These are phyloP conservation scores for Picea abies DNA, from an alignment of 83 land plant species.

Conservation along the genomic window DNA sequence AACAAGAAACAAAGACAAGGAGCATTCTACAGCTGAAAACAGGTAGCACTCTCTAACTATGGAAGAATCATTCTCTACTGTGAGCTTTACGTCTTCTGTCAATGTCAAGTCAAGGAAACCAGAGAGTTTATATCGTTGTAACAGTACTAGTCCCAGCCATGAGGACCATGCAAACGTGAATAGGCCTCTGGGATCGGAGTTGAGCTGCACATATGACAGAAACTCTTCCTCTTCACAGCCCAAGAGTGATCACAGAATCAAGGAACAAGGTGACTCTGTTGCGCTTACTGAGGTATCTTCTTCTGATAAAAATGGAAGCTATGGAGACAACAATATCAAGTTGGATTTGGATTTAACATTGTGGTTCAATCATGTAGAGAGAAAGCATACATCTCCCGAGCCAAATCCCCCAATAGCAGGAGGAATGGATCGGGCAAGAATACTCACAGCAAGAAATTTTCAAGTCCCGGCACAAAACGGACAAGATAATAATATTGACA, in stretches of 20 bases:
- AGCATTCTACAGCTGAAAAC: no score
- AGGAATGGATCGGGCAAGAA: not conserved
- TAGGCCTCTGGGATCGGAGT: slow-evolving; percentile 12
- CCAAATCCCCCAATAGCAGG: not conserved
- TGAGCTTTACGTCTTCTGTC: not conserved
- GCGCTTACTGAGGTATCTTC: slow-evolving; percentile 10
- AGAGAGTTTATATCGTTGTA: not conserved
- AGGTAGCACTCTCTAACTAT: not conserved
- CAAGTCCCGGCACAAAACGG: not conserved
- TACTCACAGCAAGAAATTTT: not conserved
- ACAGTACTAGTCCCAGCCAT: not conserved
- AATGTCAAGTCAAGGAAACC: slow-evolving; percentile 1
- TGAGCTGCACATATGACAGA: slow-evolving; percentile 9
- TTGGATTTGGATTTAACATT: slow-evolving; percentile 10
- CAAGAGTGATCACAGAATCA: not conserved
- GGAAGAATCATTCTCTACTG: not conserved
- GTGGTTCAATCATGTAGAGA: slow-evolving; percentile 2
- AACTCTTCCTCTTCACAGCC: not conserved
- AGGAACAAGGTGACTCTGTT: not conserved
- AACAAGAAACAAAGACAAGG: no score
- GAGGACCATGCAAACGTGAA: slow-evolving; percentile 10
- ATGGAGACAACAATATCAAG: not conserved
- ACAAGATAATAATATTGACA: no score
- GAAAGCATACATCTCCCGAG: not conserved
- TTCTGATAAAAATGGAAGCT: slow-evolving; percentile 5